Conservation (phyloP, 2,329 filamentous ascomycete species). For the Epichloe hybrida region DNA sequence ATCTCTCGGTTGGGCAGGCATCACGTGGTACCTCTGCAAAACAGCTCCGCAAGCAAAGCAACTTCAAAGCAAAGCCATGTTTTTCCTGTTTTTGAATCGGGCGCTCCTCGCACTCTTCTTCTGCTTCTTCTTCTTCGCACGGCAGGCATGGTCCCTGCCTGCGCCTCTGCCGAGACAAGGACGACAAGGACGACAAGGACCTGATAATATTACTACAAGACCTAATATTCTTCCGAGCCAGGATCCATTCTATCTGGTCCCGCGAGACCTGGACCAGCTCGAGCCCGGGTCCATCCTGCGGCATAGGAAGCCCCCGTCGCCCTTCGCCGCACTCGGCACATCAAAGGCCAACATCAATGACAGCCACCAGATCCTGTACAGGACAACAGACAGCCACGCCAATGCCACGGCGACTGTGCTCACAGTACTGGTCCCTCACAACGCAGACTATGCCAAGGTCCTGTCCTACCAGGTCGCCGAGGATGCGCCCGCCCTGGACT, state of each 20-base stretch:
- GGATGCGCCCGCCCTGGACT: slow-evolving; percentile 25
- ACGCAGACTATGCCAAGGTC: slow-evolving; percentile 15
- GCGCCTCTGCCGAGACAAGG: not conserved
- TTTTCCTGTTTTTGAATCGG: too few relatives aligned
- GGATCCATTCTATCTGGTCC: slow-evolving; percentile 3
- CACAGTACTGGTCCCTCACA: slow-evolving; percentile 24
- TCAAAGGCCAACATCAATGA: slow-evolving; percentile 7
- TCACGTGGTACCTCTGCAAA: too few relatives aligned
- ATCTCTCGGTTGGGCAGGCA: too few relatives aligned
- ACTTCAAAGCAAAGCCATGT: not conserved
- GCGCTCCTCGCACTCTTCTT: not conserved
- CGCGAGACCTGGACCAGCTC: slow-evolving; percentile 6
- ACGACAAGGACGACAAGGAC: not conserved
- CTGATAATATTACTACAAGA: not conserved
- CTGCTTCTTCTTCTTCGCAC: not conserved
- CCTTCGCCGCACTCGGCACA: slow-evolving; percentile 10
- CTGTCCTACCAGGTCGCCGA: slow-evolving; percentile 30
- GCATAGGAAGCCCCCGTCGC: slow-evolving; percentile 9
- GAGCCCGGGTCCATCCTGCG: slow-evolving; percentile 11
- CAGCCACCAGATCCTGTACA: slow-evolving; percentile 24
- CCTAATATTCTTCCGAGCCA: not conserved
- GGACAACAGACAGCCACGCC: slow-evolving; percentile 22
- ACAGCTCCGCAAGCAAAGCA: too few relatives aligned
- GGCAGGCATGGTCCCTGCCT: not conserved
- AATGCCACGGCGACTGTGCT: slow-evolving; percentile 23